These are phyloP conservation scores for Lotmaria passim DNA, from an alignment of 208 protist species.

Conservation along the genomic window DNA sequence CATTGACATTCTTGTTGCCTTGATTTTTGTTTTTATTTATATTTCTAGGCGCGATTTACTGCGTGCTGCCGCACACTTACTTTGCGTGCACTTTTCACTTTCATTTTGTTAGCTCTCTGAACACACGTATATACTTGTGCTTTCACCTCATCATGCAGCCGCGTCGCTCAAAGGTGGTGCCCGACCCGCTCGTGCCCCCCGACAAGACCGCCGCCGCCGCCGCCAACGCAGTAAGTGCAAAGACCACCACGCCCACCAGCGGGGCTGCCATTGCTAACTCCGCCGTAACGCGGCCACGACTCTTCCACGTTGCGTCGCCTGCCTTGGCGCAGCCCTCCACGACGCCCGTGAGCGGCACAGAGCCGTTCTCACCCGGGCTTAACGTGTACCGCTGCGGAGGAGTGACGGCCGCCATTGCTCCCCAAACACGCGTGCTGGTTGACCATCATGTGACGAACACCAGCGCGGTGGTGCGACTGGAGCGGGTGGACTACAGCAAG, in stretches of 20 bases:
- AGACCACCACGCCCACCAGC: background rate
- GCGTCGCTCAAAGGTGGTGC: slow-evolving; percentile 32
- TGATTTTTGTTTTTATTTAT: too few relatives aligned
- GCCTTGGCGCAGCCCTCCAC: background rate
- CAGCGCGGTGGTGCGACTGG: slow-evolving; percentile 59
- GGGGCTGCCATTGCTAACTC: background rate
- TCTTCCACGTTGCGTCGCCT: slow-evolving; percentile 18
- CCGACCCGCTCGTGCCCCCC: slow-evolving; percentile 20
- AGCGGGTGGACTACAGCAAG: slow-evolving; percentile 72
- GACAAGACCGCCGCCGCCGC: slow-evolving; percentile 9
- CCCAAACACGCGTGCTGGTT: slow-evolving; percentile 40
- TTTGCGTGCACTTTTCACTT: too few relatives aligned
- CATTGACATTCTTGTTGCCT: too few relatives aligned
- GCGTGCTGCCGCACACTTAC: too few relatives aligned
- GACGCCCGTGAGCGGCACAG: background rate
- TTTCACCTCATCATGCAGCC: slow-evolving; percentile 21
- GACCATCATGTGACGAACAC: slow-evolving; percentile 66
- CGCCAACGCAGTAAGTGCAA: background rate
- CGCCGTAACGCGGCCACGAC: background rate
- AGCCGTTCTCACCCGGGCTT: slow-evolving; percentile 15
- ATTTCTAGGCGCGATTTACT: too few relatives aligned
- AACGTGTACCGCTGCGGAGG: slow-evolving; percentile 24
- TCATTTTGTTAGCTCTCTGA: too few relatives aligned
- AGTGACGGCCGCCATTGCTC: slow-evolving; percentile 11
- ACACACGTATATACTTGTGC: too few relatives aligned